Evolutionary conservation across 176 grass and related monocot genomes (phyloP).

Genomic region (Ananas comosus): DNA sequence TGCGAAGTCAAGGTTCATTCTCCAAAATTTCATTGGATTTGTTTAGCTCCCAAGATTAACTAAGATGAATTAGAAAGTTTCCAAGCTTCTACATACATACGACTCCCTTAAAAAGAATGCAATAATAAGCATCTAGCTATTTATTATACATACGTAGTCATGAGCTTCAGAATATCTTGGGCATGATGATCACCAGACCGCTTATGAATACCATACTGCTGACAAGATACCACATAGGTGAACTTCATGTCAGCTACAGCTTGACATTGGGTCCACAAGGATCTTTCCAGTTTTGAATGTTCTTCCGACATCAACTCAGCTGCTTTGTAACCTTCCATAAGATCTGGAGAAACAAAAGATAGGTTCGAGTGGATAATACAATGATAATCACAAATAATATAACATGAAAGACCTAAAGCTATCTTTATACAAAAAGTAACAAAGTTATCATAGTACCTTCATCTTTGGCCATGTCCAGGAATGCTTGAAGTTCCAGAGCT

Average conservation of each 20-base stretch:
- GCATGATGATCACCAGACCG: constrained; percentile 61
- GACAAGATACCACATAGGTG: constrained; percentile 90
- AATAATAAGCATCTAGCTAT: background rate
- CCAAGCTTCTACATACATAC: background rate
- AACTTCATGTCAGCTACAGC: constrained; percentile 92
- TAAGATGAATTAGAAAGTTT: constrained; percentile 3
- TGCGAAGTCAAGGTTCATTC: background rate
- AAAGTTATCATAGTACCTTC: constrained; percentile 42
- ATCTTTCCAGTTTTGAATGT: constrained; percentile 50
- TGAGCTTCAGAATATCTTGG: constrained; percentile 84
- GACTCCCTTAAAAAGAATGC: background rate
- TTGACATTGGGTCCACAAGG: constrained; percentile 66
- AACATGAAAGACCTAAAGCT: background rate
- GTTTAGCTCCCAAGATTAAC: background rate
- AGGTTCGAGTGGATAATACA: background rate
- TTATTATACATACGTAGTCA: constrained; percentile 54
- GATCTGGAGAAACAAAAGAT: constrained; percentile 38
- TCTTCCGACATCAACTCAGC: constrained; percentile 53
- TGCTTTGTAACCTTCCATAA: constrained; percentile 94
- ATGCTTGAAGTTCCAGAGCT: constrained; percentile 91
- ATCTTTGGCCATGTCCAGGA: constrained; percentile 82
- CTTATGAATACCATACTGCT: constrained; percentile 95
- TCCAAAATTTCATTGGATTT: background rate
- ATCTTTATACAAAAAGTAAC: background rate
- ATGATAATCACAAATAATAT: background rate